Base-by-base conservation (phyloP, 345 rosid species). In the Lenwebbia sp. region DNA sequence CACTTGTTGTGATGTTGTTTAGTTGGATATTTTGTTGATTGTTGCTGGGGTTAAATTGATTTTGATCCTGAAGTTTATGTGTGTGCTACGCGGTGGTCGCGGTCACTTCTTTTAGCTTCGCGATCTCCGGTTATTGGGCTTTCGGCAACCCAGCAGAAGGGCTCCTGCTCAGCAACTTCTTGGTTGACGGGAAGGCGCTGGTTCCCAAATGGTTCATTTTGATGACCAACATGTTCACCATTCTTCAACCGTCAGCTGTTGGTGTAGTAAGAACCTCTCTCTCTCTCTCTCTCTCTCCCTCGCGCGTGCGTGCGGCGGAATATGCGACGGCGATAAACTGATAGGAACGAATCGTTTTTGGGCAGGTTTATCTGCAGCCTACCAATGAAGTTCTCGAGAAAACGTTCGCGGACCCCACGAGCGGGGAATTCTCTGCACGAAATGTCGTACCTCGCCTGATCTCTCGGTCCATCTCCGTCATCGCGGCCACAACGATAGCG, bases 101-200 rank as follows among this genome's bases (percentile, higher is more conserved):
- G 5, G 41, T 40, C 41, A 40, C 41, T 47, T 47, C 9, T 11
- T 47, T 47, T 2, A 9, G 50, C 17, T 97, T 97, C 51, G 93
- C 97, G 19, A 91, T 96, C 40, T 93, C 97, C 4, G 97, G 98
- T 3, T 97, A 93, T 56, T 97, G 98, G 99, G 99, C 98, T 81
- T 97, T 97, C 82, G 99, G 98, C 19, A 96, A 93, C 58, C 83
- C 87, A 85, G 85, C 96, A 70, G 87, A 91, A 65, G 95, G 95
- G 56, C 93, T 93, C 12, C 70, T 96, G 53, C 96, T 94, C 83
- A 90, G 87, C 89, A 97, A 95, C 83, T 93, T 95, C 86, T 83
- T 91, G 51, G 86, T 84, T 28, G 56, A 88, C 70, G 91, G 92
- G 70, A 87, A 88, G 47, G 86, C 90, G 74, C 89, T 95, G 87